Percentiles rank a stretch among this genome's conserved stretches.
phyloP scores from a whole-genome alignment of 2,329 filamentous ascomycete species.

The Chaetothyriales sp. region DNA sequence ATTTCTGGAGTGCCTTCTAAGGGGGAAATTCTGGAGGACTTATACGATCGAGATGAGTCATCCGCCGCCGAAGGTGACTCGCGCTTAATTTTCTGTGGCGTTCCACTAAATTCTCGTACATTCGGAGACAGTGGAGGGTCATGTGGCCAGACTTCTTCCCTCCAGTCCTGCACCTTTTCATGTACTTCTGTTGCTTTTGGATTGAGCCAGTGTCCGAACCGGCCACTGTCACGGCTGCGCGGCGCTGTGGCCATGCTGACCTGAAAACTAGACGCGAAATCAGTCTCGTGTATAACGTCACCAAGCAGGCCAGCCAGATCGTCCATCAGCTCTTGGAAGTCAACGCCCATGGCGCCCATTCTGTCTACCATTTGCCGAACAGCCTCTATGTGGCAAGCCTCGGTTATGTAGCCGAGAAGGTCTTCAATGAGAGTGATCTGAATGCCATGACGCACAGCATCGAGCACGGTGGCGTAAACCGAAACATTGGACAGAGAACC shows the following conservation, averaged over 20 bases:
- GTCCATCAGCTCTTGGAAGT: constrained; percentile 44
- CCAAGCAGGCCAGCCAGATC: constrained; percentile 29
- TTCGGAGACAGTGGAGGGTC: background rate
- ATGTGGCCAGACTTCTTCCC: background rate
- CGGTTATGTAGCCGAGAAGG: constrained; percentile 66
- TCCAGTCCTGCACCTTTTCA: background rate
- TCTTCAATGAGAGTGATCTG: constrained; percentile 77
- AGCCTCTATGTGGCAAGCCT: constrained; percentile 53
- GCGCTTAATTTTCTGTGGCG: background rate
- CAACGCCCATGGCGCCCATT: constrained; percentile 55
- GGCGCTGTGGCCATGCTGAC: constrained; percentile 10
- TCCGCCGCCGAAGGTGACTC: background rate
- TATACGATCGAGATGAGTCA: background rate
- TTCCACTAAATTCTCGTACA: background rate
- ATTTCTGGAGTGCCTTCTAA: background rate
- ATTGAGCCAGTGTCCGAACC: too few species aligned
- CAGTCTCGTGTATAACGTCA: constrained; percentile 19
- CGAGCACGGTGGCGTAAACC: constrained; percentile 78
- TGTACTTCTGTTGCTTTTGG: background rate
- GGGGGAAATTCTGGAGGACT: background rate
- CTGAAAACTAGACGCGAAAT: constrained; percentile 13
- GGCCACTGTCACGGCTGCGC: background rate
- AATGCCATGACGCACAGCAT: constrained; percentile 76
- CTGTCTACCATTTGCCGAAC: constrained; percentile 56
- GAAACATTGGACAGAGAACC: constrained; percentile 77